Evolutionary conservation across 2,329 filamentous ascomycete genomes (phyloP).

Genomic region (Pseudogymnoascus sp.): DNA sequence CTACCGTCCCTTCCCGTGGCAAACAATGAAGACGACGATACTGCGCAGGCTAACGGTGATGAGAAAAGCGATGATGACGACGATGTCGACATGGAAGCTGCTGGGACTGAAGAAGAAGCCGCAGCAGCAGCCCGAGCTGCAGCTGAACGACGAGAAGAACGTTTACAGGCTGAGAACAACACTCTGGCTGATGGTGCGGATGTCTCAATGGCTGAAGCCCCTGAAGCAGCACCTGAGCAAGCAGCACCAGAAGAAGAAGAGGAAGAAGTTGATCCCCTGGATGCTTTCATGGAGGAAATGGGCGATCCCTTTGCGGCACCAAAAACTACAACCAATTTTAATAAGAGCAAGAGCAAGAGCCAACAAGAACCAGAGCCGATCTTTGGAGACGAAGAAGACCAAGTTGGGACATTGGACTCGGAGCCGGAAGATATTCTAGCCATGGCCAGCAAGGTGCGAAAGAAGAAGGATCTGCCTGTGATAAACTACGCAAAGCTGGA

Average conservation of each 20-base stretch:
- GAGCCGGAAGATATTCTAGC: constrained; percentile 56
- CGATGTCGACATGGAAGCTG: constrained; percentile 64
- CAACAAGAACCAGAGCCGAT: constrained; percentile 70
- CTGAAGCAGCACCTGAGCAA: constrained; percentile 19
- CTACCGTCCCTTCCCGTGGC: constrained; percentile 69
- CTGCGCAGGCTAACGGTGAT: constrained; percentile 47
- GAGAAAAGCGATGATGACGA: constrained; percentile 57
- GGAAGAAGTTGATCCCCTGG: constrained; percentile 76
- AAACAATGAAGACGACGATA: constrained; percentile 46
- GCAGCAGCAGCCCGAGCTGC: constrained; percentile 77
- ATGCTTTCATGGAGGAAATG: constrained; percentile 82
- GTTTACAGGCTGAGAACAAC: constrained; percentile 38
- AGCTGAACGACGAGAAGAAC: constrained; percentile 72
- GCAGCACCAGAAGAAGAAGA: constrained; percentile 44
- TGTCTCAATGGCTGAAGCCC: constrained; percentile 29
- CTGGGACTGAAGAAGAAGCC: constrained; percentile 76
- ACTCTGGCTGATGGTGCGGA: constrained; percentile 24
- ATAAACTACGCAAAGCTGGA: constrained; percentile 82
- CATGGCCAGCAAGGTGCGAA: constrained; percentile 52
- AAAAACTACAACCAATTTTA: constrained; percentile 26
- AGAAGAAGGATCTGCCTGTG: constrained; percentile 90
- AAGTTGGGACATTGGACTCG: constrained; percentile 52
- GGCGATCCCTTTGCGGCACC: constrained; percentile 40
- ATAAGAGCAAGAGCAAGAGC: constrained; percentile 32
- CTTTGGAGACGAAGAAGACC: constrained; percentile 75